Evolutionary conservation across 1,284 basidiomycete species (phyloP).

Genomic region (Schizophyllum amplum): DNA sequence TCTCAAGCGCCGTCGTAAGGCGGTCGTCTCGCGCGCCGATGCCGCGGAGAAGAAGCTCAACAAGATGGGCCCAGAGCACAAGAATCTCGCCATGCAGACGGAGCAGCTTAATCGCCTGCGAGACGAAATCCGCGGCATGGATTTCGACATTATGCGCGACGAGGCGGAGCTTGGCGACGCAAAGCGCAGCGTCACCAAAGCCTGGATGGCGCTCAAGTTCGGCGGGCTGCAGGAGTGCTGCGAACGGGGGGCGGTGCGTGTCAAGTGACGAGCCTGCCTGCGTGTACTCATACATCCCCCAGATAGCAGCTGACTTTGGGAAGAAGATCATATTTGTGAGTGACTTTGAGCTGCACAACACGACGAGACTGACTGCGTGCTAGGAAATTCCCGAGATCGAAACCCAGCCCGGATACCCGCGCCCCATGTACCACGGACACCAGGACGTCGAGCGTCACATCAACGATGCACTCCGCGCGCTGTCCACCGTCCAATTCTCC

Average conservation of each 20-base stretch:
- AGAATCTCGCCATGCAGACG: conserved; percentile 73
- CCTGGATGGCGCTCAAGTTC: conserved; percentile 82
- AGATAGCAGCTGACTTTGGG: conserved; percentile 80
- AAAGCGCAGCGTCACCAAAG: conserved; percentile 65
- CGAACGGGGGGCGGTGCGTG: conserved; percentile 70
- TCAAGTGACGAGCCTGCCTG: not conserved
- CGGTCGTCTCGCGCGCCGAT: conserved; percentile 69
- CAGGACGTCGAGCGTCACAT: conserved; percentile 53
- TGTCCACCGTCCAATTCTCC: not conserved
- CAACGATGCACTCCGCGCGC: conserved; percentile 48
- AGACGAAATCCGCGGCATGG: conserved; percentile 73
- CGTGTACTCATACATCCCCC: conserved; percentile 10
- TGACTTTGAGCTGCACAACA: too few species aligned
- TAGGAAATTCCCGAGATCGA: conserved; percentile 79
- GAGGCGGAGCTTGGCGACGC: conserved; percentile 82
- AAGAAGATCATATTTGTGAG: conserved; percentile 67
- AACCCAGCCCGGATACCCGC: conserved; percentile 75
- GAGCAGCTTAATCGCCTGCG: conserved; percentile 68
- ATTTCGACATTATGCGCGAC: conserved; percentile 78
- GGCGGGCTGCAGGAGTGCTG: conserved; percentile 82
- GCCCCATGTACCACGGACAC: conserved; percentile 66
- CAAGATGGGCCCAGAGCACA: conserved; percentile 90
- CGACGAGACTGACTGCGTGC: too few species aligned
- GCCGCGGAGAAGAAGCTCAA: conserved; percentile 84
- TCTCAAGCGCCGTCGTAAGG: conserved; percentile 62